Conservation (phyloP, 768 basidiomycete genomes). For the Hypholoma sublateritium region DNA sequence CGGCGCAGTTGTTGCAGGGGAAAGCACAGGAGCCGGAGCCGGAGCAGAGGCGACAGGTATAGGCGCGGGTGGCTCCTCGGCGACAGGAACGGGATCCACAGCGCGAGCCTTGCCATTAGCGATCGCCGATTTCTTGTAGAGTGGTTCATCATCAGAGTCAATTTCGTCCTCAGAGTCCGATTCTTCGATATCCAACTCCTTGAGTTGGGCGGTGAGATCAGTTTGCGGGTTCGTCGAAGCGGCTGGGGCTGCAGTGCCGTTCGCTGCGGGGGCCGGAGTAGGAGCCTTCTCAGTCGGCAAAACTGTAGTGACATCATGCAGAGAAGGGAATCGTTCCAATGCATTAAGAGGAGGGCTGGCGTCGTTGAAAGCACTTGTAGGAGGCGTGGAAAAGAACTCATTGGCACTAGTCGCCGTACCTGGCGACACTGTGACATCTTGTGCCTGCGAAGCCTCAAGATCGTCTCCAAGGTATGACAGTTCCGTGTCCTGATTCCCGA, state of each 20-base stretch:
- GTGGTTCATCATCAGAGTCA: constrained; percentile 42
- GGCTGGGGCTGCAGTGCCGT: constrained; percentile 10
- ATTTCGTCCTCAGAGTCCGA: constrained; percentile 53
- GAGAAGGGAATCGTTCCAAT: constrained; percentile 26
- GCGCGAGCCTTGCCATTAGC: constrained; percentile 12
- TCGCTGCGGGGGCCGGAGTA: constrained; percentile 14
- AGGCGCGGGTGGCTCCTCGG: neutral
- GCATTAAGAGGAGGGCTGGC: constrained; percentile 11
- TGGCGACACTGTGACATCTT: constrained; percentile 24
- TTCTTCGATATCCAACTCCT: constrained; percentile 59
- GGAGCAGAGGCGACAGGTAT: neutral
- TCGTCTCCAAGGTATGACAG: constrained; percentile 15
- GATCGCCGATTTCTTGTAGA: constrained; percentile 16
- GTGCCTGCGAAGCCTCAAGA: neutral
- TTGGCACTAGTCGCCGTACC: constrained; percentile 31
- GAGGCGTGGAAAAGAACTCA: constrained; percentile 65
- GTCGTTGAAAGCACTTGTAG: constrained; percentile 34
- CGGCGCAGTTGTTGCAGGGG: neutral
- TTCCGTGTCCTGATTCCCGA: constrained; percentile 8
- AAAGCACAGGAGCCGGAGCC: neutral
- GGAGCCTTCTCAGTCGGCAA: constrained; percentile 37
- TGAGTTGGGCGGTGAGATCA: constrained; percentile 50
- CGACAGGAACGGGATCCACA: neutral
- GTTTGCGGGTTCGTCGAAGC: constrained; percentile 36
- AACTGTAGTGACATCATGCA: constrained; percentile 36